phyloP scores from a whole-genome alignment of 352 stramenopile genomes.

The Phytopythium montanum region DNA sequence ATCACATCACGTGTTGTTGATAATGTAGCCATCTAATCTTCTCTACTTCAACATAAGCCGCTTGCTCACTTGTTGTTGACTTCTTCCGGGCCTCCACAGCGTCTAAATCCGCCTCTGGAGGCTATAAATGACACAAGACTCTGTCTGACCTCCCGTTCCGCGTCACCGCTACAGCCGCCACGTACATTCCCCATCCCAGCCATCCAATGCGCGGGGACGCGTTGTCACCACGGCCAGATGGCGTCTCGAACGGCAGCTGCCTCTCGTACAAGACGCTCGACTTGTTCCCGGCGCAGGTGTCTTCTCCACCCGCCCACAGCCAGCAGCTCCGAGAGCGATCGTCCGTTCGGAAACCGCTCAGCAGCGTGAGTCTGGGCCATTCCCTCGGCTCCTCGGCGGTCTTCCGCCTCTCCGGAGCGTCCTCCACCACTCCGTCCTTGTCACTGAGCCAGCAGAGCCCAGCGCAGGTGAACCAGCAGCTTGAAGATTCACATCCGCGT shows the following conservation, averaged over 20 bases:
- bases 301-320: neutral
- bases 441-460: neutral
- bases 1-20: too few relatives aligned
- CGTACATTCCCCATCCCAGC: too few relatives aligned
- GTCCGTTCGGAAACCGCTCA: neutral
- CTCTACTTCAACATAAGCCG: too few relatives aligned
- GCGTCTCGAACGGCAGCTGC: neutral
- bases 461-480: neutral
- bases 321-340: neutral
- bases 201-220: neutral
- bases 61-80: too few relatives aligned
- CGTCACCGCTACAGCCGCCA: too few relatives aligned
- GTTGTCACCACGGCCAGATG: neutral
- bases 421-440: slow-evolving; percentile 5
- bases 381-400: neutral
- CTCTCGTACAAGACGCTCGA: slow-evolving; percentile 2
- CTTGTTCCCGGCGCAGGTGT: neutral
- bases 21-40: too few relatives aligned
- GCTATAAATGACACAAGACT: too few relatives aligned
- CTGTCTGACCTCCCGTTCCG: too few relatives aligned
- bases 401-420: slow-evolving; percentile 2
- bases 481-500: neutral
- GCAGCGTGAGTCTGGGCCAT: neutral
- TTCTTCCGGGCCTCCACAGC: too few relatives aligned
- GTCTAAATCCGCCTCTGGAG: too few relatives aligned